Base-by-base conservation (phyloP, 1,284 basidiomycete genomes). In the Ceratobasidium sp. region DNA sequence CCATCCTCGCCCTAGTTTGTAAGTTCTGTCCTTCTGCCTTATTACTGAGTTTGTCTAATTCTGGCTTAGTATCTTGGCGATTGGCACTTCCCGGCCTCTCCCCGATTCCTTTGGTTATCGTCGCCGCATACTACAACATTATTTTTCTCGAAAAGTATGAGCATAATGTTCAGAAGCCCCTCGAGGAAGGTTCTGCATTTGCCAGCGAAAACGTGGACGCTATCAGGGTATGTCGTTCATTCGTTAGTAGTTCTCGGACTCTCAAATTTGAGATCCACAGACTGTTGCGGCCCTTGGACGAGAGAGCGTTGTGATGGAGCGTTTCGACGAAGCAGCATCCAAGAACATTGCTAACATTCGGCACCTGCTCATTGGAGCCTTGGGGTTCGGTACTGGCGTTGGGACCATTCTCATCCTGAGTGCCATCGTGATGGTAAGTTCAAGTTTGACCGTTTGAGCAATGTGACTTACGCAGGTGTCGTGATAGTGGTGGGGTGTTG, bases 131-230 rank as follows among this genome's bases (percentile, higher is more conserved):
- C 43, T 50, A 80, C 75, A 83, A 83, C 72, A 78, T 79, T n/a
- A 74, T 76, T 47, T 76, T 79, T 50, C 77, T 79, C 21, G 81
- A 82, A 50, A 74, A 76, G 23, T 77, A 79, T 23, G 77, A 81
- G 66, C 75, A 78, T 50, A 78, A 78, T 13, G 55, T 71, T 13
- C 67, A 71, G 35, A 61, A 59, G 28, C 67, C 67, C 4, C 74
- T 79, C 3, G 77, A 79, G 35, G 73, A 75, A 14, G 79, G 79
- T 0, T 76, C 79, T 5, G 73, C 79, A 0, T 82, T 80, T 69
- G 79, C 83, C 13, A 77, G 79, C n/a, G 83, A 84, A 67, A 77
- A 81, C 14, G 80, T 82, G 28, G 82, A 83, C 62, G 79, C 80
- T 5, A 81, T 83, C 54, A 75, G 75, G 63, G 76, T 74, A 32